phyloP scores from a whole-genome alignment of 495 filamentous ascomycete genomes.

The Glonium stellatum region DNA sequence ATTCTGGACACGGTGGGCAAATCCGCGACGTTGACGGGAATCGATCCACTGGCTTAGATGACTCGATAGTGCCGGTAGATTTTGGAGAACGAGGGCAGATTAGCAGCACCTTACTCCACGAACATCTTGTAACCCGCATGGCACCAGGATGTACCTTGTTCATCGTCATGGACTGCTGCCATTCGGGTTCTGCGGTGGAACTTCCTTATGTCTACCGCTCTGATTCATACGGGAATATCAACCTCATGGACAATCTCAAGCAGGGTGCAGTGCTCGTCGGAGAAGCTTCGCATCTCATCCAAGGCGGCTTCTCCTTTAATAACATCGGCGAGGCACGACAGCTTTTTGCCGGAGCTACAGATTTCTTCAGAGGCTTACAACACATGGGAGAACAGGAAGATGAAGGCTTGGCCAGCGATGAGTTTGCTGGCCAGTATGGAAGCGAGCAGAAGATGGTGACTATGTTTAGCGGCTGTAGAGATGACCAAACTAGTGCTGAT shows the following conservation, averaged over 20 bases:
- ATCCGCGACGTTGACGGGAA: constrained; percentile 25
- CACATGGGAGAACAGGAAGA: too few relatives aligned
- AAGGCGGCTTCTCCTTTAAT: constrained; percentile 46
- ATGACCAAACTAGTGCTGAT: too few relatives aligned
- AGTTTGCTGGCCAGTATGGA: too few relatives aligned
- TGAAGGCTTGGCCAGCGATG: too few relatives aligned
- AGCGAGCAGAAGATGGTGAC: too few relatives aligned
- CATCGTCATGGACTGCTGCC: constrained; percentile 56
- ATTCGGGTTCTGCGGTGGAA: constrained; percentile 54
- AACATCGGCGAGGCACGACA: too few relatives aligned
- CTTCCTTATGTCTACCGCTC: constrained; percentile 49
- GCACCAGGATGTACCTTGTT: constrained; percentile 46
- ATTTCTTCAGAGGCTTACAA: too few relatives aligned
- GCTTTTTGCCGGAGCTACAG: too few relatives aligned
- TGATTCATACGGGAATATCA: constrained; percentile 49
- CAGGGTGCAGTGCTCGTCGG: constrained; percentile 41
- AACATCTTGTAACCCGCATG: constrained; percentile 47
- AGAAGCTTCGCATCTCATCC: constrained; percentile 45
- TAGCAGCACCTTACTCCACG: constrained; percentile 46
- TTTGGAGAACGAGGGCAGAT: constrained; percentile 47
- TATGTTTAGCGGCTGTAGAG: too few relatives aligned
- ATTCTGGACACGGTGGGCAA: constrained; percentile 52
- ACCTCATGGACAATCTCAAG: constrained; percentile 49
- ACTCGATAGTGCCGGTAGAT: constrained; percentile 53
- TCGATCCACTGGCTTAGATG: constrained; percentile 41